Percentiles rank a stretch among this genome's conserved stretches.
Conservation (phyloP, 352 stramenopile genomes). For the Lagenidium sp. region DNA sequence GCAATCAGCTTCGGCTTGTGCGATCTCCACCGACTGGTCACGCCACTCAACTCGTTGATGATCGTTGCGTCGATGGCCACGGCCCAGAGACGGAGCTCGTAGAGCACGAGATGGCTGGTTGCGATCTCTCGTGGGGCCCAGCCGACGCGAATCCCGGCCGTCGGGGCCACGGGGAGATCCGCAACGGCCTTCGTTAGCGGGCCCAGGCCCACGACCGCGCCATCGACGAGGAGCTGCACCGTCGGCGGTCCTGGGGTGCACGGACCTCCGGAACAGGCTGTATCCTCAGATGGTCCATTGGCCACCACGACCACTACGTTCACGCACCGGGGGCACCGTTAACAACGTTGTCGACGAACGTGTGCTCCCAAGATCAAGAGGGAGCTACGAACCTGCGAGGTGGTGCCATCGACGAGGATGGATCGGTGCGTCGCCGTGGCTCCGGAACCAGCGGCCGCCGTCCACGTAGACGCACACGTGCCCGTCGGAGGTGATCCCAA, state of each 20-base stretch:
- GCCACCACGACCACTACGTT: no score
- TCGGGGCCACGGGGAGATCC: not conserved
- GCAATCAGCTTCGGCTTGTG: not conserved
- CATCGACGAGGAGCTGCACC: slow-evolving; percentile 5
- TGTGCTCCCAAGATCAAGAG: no score
- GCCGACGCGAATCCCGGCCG: slow-evolving; percentile 3
- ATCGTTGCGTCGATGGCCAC: not conserved
- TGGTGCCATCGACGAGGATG: slow-evolving; percentile 9
- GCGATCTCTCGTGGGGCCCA: slow-evolving; percentile 4
- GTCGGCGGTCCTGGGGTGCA: no score
- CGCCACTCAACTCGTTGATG: no score
- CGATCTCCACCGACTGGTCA: no score
- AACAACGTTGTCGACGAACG: no score
- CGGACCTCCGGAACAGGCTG: no score
- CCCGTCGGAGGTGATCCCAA: slow-evolving; percentile 8
- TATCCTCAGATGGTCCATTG: no score
- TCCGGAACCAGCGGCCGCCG: not conserved
- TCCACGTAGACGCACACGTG: slow-evolving; percentile 4
- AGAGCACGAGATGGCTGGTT: slow-evolving; percentile 6
- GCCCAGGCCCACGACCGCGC: slow-evolving; percentile 4
- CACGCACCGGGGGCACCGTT: no score
- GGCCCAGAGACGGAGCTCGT: slow-evolving; percentile 12
- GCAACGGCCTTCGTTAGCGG: not conserved
- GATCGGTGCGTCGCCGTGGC: not conserved
- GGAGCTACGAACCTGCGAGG: slow-evolving; percentile 11